Conservation (phyloP, 2,329 filamentous ascomycete genomes). For the Colletotrichum orbiculare region DNA sequence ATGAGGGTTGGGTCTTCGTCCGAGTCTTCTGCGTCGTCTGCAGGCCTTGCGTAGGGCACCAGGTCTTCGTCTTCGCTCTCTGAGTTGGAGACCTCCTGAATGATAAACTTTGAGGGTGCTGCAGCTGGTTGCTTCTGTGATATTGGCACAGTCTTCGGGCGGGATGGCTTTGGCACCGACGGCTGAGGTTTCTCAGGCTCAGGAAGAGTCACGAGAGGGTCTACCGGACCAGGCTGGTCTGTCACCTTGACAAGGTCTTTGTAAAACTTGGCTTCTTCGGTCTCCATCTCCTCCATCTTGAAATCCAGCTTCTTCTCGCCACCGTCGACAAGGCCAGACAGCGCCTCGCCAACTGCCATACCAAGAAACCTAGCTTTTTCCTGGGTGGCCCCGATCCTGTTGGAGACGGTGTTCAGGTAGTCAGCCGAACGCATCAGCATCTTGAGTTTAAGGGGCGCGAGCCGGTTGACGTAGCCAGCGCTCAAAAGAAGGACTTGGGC, state of each 20-base stretch:
- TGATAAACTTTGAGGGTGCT: slow-evolving; percentile 59
- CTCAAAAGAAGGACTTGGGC: slow-evolving; percentile 82
- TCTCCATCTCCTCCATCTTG: slow-evolving; percentile 81
- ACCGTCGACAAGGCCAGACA: slow-evolving; percentile 73
- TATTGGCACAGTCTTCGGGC: slow-evolving; percentile 40
- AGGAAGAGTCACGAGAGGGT: slow-evolving; percentile 55
- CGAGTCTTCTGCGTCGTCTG: slow-evolving; percentile 89
- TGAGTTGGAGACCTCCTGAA: slow-evolving; percentile 73
- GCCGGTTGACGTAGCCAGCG: slow-evolving; percentile 79
- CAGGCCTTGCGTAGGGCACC: slow-evolving; percentile 83
- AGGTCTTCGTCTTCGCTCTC: slow-evolving; percentile 75
- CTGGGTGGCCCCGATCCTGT: slow-evolving; percentile 83
- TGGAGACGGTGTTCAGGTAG: slow-evolving; percentile 85
- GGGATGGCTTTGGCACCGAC: slow-evolving; percentile 28
- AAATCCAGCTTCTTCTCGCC: slow-evolving; percentile 82
- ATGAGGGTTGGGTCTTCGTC: slow-evolving; percentile 93
- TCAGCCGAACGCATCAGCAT: slow-evolving; percentile 76
- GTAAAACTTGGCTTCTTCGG: slow-evolving; percentile 80
- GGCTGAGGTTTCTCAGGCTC: slow-evolving; percentile 36
- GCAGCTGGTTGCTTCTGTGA: slow-evolving; percentile 41
- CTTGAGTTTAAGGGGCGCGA: slow-evolving; percentile 72
- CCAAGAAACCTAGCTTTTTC: slow-evolving; percentile 82
- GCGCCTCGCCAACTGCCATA: slow-evolving; percentile 84
- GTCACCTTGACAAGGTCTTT: slow-evolving; percentile 70
- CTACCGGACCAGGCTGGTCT: slow-evolving; percentile 71